Evolutionary conservation across 495 filamentous ascomycete species (phyloP), one percentile per base, ranked within the genome.

Genomic region (Talaromyces trachyspermus): DNA sequence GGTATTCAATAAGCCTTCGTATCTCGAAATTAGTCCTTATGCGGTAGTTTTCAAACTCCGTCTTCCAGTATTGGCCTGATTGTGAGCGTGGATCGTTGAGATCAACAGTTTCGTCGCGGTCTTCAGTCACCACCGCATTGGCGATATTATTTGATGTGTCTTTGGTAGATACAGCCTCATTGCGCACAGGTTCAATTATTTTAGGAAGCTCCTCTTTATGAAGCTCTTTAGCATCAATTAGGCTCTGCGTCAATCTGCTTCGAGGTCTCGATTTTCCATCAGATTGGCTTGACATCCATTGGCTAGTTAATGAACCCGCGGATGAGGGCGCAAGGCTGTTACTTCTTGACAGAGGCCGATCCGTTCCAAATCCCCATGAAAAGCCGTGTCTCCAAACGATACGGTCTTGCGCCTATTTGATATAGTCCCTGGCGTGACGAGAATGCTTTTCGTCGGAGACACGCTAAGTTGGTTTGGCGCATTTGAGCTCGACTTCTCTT

Each of bases 51-150:
- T 94, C 84, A 55, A 86, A 95, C 60, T 95, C 81, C 8, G 80
- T 76, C 61, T 97, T 97, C 92, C 92, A 98, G 63, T 91, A 95
- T 59, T 83, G 83, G 2, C 89, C 90, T 2, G 89, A 95, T 53
- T 83, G 78, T 2, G 89, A 94, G 32, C 81, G 79, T 4, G 92
- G 89, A 36, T 86, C 79, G 42, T 83, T 79, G 43, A 95, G 66
- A 60, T 96, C 90, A 29, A 83, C 65, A 0, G 87, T 92, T 18
- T 79, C 62, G 46, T 95, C 86, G 26, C 71, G 68, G 14, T 75
- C 64, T 25, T 62, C 45, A 43, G 45, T 30, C 17, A 18, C 14
- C 37, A 37, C 38, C 15, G 25, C 30, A 30, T 30, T 43, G 11
- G 42, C 4, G 12, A 23, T 20, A n/a, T 22, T 11, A 4, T 19